These are phyloP conservation scores for Collybiopsis confluens DNA, from an alignment of 768 basidiomycete species.

Conservation along the genomic window DNA sequence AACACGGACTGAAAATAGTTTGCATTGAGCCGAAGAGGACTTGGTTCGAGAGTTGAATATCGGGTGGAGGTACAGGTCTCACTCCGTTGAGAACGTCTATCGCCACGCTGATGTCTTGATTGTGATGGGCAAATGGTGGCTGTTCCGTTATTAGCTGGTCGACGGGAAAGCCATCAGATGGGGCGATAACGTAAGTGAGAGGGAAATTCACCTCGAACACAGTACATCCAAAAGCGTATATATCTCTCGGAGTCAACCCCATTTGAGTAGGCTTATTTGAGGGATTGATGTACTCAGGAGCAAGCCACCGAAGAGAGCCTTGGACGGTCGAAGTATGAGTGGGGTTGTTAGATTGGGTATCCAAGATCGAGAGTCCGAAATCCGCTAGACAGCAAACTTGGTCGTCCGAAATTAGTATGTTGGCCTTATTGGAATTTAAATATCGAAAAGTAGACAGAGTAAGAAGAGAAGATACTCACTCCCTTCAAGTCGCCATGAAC, in stretches of 20 bases:
- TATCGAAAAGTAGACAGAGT: neutral
- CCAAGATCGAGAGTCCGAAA: constrained; percentile 17
- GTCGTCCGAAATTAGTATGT: constrained; percentile 23
- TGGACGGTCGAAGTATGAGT: neutral
- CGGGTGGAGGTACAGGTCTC: constrained; percentile 5
- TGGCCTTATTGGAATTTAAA: constrained; percentile 14
- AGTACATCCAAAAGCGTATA: constrained; percentile 12
- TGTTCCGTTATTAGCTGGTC: constrained; percentile 9
- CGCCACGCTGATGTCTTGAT: neutral
- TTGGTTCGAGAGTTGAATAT: neutral
- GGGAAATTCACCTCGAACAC: constrained; percentile 8
- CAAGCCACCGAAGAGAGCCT: constrained; percentile 13
- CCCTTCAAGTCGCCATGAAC: constrained; percentile 39
- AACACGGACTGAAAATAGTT: constrained; percentile 1
- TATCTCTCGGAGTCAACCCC: constrained; percentile 4
- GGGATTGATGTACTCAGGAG: constrained; percentile 11
- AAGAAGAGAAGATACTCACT: constrained; percentile 17
- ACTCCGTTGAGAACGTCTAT: constrained; percentile 6
- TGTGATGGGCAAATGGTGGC: constrained; percentile 8
- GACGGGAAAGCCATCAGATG: neutral
- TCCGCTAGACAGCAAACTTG: constrained; percentile 26
- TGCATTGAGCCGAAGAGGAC: neutral
- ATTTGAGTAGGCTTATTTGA: neutral
- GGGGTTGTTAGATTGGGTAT: neutral
- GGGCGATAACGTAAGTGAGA: neutral